These are phyloP conservation scores for Myxozyma nipponensis DNA, from an alignment of 805 yeast species.

Conservation along the genomic window DNA sequence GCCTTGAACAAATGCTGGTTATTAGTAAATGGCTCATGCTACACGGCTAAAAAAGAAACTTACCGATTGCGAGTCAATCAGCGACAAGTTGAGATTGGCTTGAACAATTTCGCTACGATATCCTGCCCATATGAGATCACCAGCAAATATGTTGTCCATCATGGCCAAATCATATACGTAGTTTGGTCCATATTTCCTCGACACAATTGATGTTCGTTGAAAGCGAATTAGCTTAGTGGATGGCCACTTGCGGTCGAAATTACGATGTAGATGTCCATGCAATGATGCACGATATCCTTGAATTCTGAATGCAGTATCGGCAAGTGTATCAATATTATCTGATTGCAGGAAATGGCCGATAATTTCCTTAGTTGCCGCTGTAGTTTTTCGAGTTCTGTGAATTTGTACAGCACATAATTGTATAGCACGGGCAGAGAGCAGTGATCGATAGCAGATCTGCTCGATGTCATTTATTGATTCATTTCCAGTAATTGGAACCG, in stretches of 20 bases:
- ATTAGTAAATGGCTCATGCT: not conserved
- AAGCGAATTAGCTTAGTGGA: slow-evolving; percentile 49
- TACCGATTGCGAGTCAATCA: slow-evolving; percentile 57
- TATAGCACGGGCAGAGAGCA: slow-evolving; percentile 61
- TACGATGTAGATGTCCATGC: slow-evolving; percentile 44
- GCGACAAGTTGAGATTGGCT: slow-evolving; percentile 62
- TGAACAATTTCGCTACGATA: slow-evolving; percentile 50
- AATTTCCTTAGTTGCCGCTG: slow-evolving; percentile 19
- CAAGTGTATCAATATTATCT: slow-evolving; percentile 23
- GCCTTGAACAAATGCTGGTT: slow-evolving; percentile 55
- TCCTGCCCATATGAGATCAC: slow-evolving; percentile 47
- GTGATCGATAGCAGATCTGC: slow-evolving; percentile 50
- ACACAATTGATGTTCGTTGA: slow-evolving; percentile 45
- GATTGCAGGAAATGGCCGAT: slow-evolving; percentile 31
- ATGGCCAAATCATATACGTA: slow-evolving; percentile 57
- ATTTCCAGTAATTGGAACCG: slow-evolving; percentile 13
- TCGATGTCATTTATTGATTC: slow-evolving; percentile 17
- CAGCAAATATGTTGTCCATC: slow-evolving; percentile 56
- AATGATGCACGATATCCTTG: slow-evolving; percentile 47
- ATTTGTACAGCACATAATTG: slow-evolving; percentile 72
- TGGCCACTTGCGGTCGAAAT: slow-evolving; percentile 51
- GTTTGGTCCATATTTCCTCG: slow-evolving; percentile 49
- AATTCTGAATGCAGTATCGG: slow-evolving; percentile 42
- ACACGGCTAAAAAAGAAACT: not conserved
- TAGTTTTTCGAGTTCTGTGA: slow-evolving; percentile 50